These are phyloP conservation scores for Pseudozyma pruni DNA, from an alignment of 1,284 basidiomycete genomes.

Conservation along the genomic window DNA sequence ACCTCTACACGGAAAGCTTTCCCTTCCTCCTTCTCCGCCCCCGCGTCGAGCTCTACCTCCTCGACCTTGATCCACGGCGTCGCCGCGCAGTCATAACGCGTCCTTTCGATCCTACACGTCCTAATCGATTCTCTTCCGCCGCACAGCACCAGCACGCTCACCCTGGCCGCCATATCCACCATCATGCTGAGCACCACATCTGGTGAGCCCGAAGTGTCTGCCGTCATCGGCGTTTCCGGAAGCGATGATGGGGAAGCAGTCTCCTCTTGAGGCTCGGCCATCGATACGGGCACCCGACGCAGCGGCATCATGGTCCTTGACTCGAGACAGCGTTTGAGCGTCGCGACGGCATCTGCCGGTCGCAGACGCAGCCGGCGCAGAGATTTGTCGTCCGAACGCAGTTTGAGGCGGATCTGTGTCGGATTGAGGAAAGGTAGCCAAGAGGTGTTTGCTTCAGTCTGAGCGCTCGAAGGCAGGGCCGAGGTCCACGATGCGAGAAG, in stretches of 20 bases:
- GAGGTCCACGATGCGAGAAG: slow-evolving; percentile 34
- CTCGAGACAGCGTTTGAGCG: slow-evolving; percentile 19
- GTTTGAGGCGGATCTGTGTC: background rate
- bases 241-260: background rate
- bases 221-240: background rate
- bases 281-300: slow-evolving; percentile 11
- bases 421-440: slow-evolving; percentile 12
- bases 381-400: slow-evolving; percentile 3
- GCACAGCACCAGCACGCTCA: slow-evolving; percentile 33
- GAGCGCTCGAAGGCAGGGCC: no score
- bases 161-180: slow-evolving; percentile 21
- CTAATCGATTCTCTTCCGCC: slow-evolving; percentile 8
- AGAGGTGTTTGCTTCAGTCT: background rate
- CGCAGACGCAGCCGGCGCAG: slow-evolving; percentile 16
- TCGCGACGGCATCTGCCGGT: slow-evolving; percentile 18
- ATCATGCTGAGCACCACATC: slow-evolving; percentile 15
- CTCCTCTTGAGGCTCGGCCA: slow-evolving; percentile 1
- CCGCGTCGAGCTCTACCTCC: slow-evolving; percentile 1
- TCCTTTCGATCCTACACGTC: slow-evolving; percentile 27
- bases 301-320: slow-evolving; percentile 23
- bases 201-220: background rate
- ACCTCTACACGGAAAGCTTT: slow-evolving; percentile 15
- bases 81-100: slow-evolving; percentile 6
- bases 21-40: background rate
- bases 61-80: slow-evolving; percentile 27